Percentiles rank a stretch among this genome's conserved stretches.
Evolutionary conservation across 345 rosid genomes (phyloP).

Genomic region (Citrus reticulata): DNA sequence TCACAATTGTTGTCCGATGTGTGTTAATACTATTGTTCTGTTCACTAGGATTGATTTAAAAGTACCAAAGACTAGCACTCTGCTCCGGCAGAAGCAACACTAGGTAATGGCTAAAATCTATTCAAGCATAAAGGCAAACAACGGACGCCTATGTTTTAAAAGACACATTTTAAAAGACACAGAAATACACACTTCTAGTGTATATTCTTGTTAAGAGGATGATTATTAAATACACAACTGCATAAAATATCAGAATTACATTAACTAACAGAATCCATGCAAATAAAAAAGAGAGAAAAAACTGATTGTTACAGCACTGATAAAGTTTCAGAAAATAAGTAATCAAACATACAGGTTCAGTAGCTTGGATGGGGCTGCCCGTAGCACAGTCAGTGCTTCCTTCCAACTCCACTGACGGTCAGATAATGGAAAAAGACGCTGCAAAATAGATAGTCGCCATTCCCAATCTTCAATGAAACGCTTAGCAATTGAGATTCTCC

Average conservation of each 20-base stretch:
- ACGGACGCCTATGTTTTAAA: background rate
- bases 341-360: slow-evolving; percentile 75
- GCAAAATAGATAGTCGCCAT: slow-evolving; percentile 92
- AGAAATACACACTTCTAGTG: background rate
- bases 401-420: slow-evolving; percentile 89
- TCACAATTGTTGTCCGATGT: background rate
- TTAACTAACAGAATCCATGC: background rate
- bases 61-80: background rate
- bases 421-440: slow-evolving; percentile 84
- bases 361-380: slow-evolving; percentile 90
- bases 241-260: background rate
- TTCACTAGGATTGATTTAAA: background rate
- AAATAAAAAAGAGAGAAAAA: slow-evolving; percentile 11
- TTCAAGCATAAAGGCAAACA: background rate
- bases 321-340: slow-evolving; percentile 1
- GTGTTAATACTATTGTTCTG: background rate
- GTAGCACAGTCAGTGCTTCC: slow-evolving; percentile 83
- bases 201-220: background rate
- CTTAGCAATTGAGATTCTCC: slow-evolving; percentile 74
- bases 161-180: background rate
- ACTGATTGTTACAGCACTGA: background rate
- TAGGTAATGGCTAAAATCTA: background rate
- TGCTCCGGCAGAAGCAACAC: background rate
- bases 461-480: slow-evolving; percentile 92
- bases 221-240: background rate